Base-by-base conservation (phyloP, 352 stramenopile genomes). In the Phytophthora colocasiae region DNA sequence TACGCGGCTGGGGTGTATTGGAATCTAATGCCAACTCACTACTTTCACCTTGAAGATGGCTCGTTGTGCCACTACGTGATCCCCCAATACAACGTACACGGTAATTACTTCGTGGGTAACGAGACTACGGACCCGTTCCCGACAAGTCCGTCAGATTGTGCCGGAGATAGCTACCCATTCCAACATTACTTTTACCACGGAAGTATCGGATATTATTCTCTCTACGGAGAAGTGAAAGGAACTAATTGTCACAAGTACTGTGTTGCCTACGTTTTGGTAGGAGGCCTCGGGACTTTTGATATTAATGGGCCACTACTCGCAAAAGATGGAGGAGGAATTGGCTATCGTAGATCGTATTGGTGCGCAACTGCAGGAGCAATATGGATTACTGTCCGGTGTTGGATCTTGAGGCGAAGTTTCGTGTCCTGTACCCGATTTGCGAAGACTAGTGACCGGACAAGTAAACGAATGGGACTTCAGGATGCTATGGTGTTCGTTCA, bases 401-500 rank as follows among this genome's bases (percentile, higher is more conserved):
- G 50, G 22, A 51, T 69, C 3, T 12, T 75, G 15, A 27, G 51
- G 3, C 45, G 67, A n/a, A 67, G 53, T 17, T 71, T 46, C 17
- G 32, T 64, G 11, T n/a, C 26, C 14, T 68, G 67, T 19, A 62
- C 12, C 22, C 44, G 54, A 10, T 75, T 62, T 47, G 62, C 41
- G 5, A 27, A 9, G 9, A 45, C 22, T 6, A 65, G 17, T n/a
- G 61, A 62, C 0, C 19, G 22, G 4, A 53, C 58, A 9, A 11
- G 44, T 10, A 52, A 71, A n/a, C 4, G 9, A 1, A 27, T 75
- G 2, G 32, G 44, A 12, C n/a, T 66, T 4, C 44, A 58, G 36
- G 38, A 55, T 6, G 57, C 52, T 5, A 58, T 72, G 31, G 57
- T 75, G 14, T 75, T 69, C 29, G 40, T 71, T 10, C 56, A 75